Evolutionary conservation across 1,284 basidiomycete genomes (phyloP).

Genomic region (Veloporphyrellus conicus): DNA sequence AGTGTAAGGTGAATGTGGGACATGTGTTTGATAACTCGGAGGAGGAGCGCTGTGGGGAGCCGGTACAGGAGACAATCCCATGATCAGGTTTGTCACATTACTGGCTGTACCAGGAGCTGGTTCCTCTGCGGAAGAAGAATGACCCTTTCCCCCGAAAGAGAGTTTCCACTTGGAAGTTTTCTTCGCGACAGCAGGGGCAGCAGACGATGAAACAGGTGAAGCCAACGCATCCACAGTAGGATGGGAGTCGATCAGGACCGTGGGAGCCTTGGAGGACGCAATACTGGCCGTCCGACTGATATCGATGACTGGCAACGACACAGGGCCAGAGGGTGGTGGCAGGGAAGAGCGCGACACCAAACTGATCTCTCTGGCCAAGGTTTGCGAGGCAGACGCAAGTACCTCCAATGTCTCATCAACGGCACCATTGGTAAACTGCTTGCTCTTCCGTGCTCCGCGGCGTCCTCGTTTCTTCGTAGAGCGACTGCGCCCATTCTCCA

Average conservation of each 20-base stretch:
- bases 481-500: constrained; percentile 39
- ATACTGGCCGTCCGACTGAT: constrained; percentile 25
- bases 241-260: constrained; percentile 10
- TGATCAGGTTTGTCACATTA: constrained; percentile 67
- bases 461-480: constrained; percentile 74
- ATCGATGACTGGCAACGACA: constrained; percentile 21
- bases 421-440: constrained; percentile 30
- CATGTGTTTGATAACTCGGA: constrained; percentile 22
- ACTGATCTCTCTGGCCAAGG: constrained; percentile 79
- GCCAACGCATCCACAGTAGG: constrained; percentile 4
- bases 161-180: constrained; percentile 79
- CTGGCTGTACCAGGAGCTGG: constrained; percentile 48
- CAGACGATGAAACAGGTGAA: constrained; percentile 7
- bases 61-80: constrained; percentile 41
- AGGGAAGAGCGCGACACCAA: constrained; percentile 41
- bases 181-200: constrained; percentile 39
- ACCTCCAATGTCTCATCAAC: constrained; percentile 59
- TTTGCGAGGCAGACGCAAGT: constrained; percentile 76
- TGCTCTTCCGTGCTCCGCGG: constrained; percentile 70
- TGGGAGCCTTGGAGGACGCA: constrained; percentile 22
- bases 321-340: constrained; percentile 2
- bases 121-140: constrained; percentile 47
- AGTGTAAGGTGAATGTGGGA: constrained; percentile 25
- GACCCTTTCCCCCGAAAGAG: constrained; percentile 57
- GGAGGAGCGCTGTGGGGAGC: constrained; percentile 13